Evolutionary conservation across 257 asterid genomes (phyloP).

Genomic region (Penstemon newberryi): DNA sequence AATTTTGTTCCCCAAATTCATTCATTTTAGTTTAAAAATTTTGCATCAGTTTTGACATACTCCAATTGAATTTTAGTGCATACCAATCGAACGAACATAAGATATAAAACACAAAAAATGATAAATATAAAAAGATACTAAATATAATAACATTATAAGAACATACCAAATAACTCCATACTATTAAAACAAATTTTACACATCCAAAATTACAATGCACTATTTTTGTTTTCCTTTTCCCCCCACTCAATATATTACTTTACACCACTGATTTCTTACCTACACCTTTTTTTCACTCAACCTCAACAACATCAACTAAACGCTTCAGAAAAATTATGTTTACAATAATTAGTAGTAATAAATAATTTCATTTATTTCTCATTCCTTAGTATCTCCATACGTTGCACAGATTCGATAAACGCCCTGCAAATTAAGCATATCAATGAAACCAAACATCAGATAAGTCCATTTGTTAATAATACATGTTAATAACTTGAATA

Average conservation of each 20-base stretch:
- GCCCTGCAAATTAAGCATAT: constrained; percentile 38
- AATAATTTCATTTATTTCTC: constrained; percentile 15
- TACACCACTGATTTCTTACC: not conserved
- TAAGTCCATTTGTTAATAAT: too few species aligned
- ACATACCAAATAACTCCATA: not conserved
- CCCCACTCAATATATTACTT: not conserved
- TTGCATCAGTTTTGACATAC: too few species aligned
- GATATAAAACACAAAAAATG: too few species aligned
- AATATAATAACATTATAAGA: not conserved
- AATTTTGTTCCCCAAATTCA: too few species aligned
- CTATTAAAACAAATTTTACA: not conserved
- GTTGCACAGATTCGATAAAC: constrained; percentile 51
- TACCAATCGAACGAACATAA: too few species aligned
- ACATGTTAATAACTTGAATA: too few species aligned
- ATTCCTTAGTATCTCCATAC: constrained; percentile 50
- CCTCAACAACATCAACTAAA: constrained; percentile 10
- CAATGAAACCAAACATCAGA: not conserved
- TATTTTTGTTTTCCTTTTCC: not conserved
- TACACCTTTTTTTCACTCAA: constrained; percentile 11
- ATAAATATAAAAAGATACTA: too few species aligned
- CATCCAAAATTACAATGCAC: constrained; percentile 5
- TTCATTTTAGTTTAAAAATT: too few species aligned
- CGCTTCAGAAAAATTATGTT: not conserved
- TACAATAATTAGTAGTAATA: not conserved
- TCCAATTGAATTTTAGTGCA: too few species aligned